Conservation (phyloP, 2,329 filamentous ascomycete genomes). For the Fusarium transvaalense region DNA sequence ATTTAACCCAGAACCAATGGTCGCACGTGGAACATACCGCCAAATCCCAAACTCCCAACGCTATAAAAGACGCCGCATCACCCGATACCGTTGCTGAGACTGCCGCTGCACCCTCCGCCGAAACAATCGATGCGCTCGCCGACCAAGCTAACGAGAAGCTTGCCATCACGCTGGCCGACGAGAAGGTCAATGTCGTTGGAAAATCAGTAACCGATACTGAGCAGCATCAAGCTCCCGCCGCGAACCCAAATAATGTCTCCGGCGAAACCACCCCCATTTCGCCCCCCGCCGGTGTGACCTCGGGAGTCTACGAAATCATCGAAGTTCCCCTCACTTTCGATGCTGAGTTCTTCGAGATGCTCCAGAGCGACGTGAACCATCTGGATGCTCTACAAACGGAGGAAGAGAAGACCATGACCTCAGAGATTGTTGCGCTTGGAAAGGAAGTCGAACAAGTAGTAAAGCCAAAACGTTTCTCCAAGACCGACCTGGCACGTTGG, state of each 20-base stretch:
- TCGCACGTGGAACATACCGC: conserved; percentile 6
- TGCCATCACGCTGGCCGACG: conserved; percentile 11
- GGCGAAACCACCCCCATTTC: background rate
- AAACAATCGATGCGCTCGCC: conserved; percentile 23
- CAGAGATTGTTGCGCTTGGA: conserved; percentile 74
- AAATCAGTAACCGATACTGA: background rate
- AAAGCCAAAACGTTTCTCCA: conserved; percentile 71
- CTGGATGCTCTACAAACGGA: conserved; percentile 76
- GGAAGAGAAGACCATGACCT: conserved; percentile 73
- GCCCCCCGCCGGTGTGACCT: background rate
- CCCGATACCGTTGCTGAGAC: conserved; percentile 10
- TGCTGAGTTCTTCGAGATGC: conserved; percentile 81
- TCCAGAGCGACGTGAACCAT: conserved; percentile 77
- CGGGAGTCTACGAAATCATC: conserved; percentile 57
- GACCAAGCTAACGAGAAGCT: conserved; percentile 25
- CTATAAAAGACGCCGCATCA: background rate
- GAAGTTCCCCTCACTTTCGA: conserved; percentile 84
- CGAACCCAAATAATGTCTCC: background rate
- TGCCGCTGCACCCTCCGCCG: background rate
- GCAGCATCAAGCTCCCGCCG: background rate
- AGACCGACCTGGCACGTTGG: conserved; percentile 80
- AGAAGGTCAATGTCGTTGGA: background rate
- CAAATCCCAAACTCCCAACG: conserved; percentile 18
- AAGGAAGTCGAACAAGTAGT: conserved; percentile 73
- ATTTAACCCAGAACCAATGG: conserved; percentile 48